These are phyloP conservation scores for Gossypium lobatum DNA, from an alignment of 441 rosid species.

Conservation along the genomic window DNA sequence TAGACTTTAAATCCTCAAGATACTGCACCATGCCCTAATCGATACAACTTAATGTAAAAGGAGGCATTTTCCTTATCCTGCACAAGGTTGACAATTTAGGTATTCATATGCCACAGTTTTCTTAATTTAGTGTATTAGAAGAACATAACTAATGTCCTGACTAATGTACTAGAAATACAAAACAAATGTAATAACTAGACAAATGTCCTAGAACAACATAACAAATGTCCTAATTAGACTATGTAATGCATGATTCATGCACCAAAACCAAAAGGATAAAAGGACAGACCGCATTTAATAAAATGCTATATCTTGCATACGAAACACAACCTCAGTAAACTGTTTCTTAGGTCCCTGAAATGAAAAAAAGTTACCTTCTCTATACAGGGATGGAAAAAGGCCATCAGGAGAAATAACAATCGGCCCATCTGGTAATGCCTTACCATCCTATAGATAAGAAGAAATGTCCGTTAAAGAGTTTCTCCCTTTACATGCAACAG, in stretches of 20 bases:
- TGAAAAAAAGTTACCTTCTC: conserved; percentile 61
- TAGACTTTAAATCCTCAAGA: neutral
- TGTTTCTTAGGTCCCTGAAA: neutral
- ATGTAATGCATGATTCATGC: neutral
- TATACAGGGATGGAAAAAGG: conserved; percentile 78
- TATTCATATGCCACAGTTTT: neutral
- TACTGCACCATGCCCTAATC: neutral
- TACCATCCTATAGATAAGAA: conserved; percentile 61
- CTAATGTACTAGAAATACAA: neutral
- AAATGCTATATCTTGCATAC: neutral
- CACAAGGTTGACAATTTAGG: neutral
- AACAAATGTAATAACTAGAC: neutral
- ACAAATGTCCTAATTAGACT: neutral
- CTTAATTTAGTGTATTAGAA: neutral
- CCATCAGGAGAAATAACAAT: conserved; percentile 98
- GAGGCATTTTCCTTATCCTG: neutral
- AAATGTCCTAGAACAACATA: neutral
- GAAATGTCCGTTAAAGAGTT: conserved; percentile 1
- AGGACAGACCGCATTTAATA: neutral
- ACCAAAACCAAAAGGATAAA: neutral
- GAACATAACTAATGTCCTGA: neutral
- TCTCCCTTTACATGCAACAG: neutral
- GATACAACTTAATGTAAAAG: neutral
- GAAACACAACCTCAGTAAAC: neutral
- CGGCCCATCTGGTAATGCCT: conserved; percentile 93